Conservation (phyloP, 140 eudicot genomes). For the Flaveria floridana region DNA sequence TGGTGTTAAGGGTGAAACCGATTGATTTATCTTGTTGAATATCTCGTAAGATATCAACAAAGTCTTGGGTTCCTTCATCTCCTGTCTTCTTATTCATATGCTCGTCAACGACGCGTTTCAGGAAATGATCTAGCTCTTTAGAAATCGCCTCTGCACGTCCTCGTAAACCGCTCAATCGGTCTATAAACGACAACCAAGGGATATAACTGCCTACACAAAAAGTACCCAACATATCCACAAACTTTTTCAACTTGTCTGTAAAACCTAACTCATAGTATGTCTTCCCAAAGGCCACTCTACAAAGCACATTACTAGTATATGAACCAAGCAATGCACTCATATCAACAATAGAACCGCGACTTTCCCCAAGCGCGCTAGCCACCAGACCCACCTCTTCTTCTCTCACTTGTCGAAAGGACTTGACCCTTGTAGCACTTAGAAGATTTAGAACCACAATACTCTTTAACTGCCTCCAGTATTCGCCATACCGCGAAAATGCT, state of each 20-base stretch:
- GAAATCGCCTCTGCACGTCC: neutral
- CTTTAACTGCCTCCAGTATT: constrained; percentile 16
- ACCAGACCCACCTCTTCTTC: neutral
- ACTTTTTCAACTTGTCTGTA: neutral
- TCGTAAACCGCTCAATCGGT: neutral
- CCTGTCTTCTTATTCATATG: neutral
- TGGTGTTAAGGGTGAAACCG: neutral
- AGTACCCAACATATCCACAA: neutral
- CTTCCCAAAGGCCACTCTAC: constrained; percentile 11
- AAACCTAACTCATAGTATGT: constrained; percentile 2
- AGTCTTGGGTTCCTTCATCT: neutral
- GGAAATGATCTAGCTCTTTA: constrained; percentile 16
- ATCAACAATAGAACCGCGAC: neutral
- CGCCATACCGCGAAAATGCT: constrained; percentile 4
- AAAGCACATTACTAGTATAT: neutral
- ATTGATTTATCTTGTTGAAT: neutral
- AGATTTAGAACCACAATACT: constrained; percentile 8
- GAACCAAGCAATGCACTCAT: constrained; percentile 18
- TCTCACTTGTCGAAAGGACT: neutral
- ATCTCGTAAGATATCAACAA: constrained; percentile 2
- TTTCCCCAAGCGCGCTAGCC: neutral
- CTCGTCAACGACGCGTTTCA: neutral
- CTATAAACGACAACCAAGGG: constrained; percentile 10
- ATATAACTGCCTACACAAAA: constrained; percentile 14
- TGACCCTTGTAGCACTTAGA: constrained; percentile 5